A percentile compares a stretch with the other conserved stretches of the same genome.
These are phyloP conservation scores for Nannochloropsis gaditana DNA, from an alignment of 108 stramenopile species.

Conservation along the genomic window DNA sequence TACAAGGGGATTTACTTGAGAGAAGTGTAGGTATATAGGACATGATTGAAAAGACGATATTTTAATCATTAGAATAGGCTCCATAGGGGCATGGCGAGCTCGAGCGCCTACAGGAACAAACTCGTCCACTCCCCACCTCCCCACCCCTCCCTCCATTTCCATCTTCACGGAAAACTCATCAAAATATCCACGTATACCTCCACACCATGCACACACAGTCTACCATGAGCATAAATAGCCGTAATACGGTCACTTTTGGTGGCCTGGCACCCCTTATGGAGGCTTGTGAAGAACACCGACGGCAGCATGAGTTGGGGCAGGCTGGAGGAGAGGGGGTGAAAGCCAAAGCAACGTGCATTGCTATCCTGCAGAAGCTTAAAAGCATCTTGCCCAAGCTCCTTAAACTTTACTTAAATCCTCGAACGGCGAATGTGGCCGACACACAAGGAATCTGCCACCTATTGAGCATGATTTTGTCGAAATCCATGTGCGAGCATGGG, in stretches of 20 bases:
- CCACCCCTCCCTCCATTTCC: not conserved
- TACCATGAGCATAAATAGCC: not conserved
- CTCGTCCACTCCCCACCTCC: not conserved
- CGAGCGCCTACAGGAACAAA: too few species aligned
- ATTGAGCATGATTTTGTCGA: not conserved
- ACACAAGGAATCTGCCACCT: not conserved
- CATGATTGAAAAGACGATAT: too few species aligned
- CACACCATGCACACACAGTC: not conserved
- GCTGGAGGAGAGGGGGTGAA: not conserved
- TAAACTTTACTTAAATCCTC: not conserved
- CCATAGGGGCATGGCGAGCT: too few species aligned
- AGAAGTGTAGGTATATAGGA: too few species aligned
- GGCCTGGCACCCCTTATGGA: not conserved
- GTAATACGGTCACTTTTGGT: not conserved
- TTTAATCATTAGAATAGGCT: too few species aligned
- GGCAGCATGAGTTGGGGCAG: constrained; percentile 9
- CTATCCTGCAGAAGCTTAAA: not conserved
- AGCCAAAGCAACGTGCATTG: not conserved
- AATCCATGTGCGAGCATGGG: not conserved
- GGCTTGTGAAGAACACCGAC: constrained; percentile 6
- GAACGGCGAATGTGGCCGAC: not conserved
- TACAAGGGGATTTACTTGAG: too few species aligned
- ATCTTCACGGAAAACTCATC: too few species aligned
- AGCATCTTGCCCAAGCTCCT: not conserved
- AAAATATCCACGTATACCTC: not conserved